Base-by-base conservation (phyloP, 768 basidiomycete genomes). In the Trametes elegans region DNA sequence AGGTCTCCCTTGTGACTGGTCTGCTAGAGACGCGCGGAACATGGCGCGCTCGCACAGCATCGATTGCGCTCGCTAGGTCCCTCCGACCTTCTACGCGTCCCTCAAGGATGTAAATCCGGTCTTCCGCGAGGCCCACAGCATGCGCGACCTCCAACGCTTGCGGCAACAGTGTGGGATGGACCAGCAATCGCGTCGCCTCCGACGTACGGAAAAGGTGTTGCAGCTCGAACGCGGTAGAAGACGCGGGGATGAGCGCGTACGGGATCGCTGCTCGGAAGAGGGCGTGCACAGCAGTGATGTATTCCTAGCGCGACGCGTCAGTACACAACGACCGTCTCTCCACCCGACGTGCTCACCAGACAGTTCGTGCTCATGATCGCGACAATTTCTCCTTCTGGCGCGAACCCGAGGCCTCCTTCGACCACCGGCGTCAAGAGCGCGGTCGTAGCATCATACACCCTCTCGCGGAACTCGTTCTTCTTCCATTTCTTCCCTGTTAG, bases 301-400 rank as follows among this genome's bases (percentile, higher is more conserved):
- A 85, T n/a, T 87, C 83, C 85, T 86, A 10, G 28, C 27, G 31
- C n/a, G n/a, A n/a, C n/a, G n/a, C n/a, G n/a, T n/a, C n/a, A n/a
- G n/a, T n/a, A n/a, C n/a, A n/a, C n/a, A n/a, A n/a, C n/a, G n/a
- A n/a, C n/a, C n/a, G n/a, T n/a, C 32, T 21, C 13, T 31, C 29
- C 23, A 27, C 28, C 19, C 31, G 29, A 10, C n/a, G 16, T 6
- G 67, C 81, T 59, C 68, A 88, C 89, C 66, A 83, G 64, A 29
- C 79, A 84, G 64, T 90, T 91, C 42, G 85, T 78, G 67, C 80
- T 81, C 64, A 89, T 77, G 14, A 91, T 79, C 6, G 86, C 89
- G 18, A 89, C 74, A 21, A 88, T 79, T 49, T 87, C 84, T 0
- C 73, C 74, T n/a, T 77, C 72, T 36, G 71, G 72, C 0, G 68